Percentiles rank a stretch among this genome's conserved stretches.
phyloP scores from a whole-genome alignment of 140 eudicot genomes.

The Flaveria floridana region DNA sequence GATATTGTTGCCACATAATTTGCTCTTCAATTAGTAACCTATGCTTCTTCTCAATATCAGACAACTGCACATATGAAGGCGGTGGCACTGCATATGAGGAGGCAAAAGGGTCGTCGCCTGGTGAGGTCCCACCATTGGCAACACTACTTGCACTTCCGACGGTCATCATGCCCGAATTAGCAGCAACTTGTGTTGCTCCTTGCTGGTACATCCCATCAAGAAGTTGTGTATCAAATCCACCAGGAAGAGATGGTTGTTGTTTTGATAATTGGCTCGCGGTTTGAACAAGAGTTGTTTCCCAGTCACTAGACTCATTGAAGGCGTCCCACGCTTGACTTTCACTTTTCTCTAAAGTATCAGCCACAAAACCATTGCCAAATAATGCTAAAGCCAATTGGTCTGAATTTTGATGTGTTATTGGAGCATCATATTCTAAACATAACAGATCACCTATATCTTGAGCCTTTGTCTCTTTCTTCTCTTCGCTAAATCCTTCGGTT shows the following conservation, averaged over 20 bases:
- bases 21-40: conserved; percentile 60
- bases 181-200: conserved; percentile 32
- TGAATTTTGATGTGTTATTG: conserved; percentile 42
- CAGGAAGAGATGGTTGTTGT: conserved; percentile 51
- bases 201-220: conserved; percentile 73
- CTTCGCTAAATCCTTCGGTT: conserved; percentile 36
- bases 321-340: conserved; percentile 48
- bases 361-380: conserved; percentile 36
- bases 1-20: conserved; percentile 73
- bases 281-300: conserved; percentile 64
- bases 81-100: conserved; percentile 60
- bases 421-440: conserved; percentile 37
- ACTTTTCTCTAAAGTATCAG: conserved; percentile 21
- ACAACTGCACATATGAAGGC: conserved; percentile 69
- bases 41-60: conserved; percentile 72
- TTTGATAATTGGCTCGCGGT: conserved; percentile 55
- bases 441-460: conserved; percentile 54
- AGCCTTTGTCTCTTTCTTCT: conserved; percentile 26
- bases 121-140: conserved; percentile 52
- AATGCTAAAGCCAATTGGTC: conserved; percentile 49
- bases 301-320: conserved; percentile 51
- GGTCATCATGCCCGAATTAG: conserved; percentile 41
- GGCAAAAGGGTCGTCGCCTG: conserved; percentile 59
- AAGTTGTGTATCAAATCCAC: conserved; percentile 48
- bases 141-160: conserved; percentile 78